phyloP scores from a whole-genome alignment of 2,329 filamentous ascomycete species.

The Microdochium trichocladiopsis region DNA sequence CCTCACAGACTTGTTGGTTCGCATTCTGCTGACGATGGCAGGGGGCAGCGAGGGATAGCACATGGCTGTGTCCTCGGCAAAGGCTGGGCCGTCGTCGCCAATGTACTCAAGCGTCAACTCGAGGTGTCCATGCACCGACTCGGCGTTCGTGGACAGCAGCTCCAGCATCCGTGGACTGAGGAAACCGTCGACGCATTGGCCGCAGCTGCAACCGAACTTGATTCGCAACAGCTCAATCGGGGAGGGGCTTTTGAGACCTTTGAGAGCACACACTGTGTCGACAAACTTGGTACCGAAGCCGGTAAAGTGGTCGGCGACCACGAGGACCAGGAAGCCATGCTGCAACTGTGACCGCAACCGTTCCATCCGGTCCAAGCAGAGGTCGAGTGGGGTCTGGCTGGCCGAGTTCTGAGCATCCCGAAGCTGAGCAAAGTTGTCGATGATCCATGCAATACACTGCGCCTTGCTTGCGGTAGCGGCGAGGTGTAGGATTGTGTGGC shows the following conservation, averaged over 20 bases:
- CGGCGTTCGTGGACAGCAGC: constrained; percentile 18
- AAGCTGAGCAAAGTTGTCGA: background rate
- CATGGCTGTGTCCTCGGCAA: background rate
- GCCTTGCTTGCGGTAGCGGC: background rate
- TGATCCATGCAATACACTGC: background rate
- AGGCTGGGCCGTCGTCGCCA: background rate
- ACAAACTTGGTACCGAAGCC: background rate
- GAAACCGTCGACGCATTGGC: constrained; percentile 25
- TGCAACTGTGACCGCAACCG: background rate
- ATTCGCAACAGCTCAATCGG: constrained; percentile 14
- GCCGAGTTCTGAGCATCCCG: background rate
- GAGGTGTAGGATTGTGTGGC: background rate
- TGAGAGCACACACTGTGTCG: background rate
- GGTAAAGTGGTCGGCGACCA: background rate
- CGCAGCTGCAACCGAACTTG: constrained; percentile 28
- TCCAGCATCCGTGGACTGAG: constrained; percentile 27
- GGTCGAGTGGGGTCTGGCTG: background rate
- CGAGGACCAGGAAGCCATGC: background rate
- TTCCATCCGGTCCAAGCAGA: background rate
- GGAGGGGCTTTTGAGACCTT: background rate
- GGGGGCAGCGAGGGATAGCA: background rate
- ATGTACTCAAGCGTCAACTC: background rate
- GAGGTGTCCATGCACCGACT: constrained; percentile 12
- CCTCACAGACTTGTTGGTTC: constrained; percentile 24
- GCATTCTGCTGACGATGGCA: constrained; percentile 16